Evolutionary conservation across 2,329 filamentous ascomycete genomes (phyloP), one percentile per base, ranked within the genome.

Genomic region (Tetracladium maxilliforme): DNA sequence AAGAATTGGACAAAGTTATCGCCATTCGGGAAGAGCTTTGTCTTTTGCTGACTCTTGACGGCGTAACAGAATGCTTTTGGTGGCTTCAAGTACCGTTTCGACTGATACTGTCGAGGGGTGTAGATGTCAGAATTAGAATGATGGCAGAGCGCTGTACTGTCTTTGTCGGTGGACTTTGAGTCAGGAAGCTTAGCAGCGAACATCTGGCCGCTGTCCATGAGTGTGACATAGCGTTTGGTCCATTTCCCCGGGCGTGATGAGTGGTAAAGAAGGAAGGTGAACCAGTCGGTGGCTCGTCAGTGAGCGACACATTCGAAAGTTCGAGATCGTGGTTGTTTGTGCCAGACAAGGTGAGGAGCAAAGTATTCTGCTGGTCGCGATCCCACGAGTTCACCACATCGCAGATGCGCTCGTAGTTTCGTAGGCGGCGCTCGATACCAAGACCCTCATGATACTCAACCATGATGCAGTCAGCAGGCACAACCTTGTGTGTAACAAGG

Each of bases 351-450:
- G 75, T 53, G 13, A 94, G 61, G 12, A 80, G 52, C 10, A 95
- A 58, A 7, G 65, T 61, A 40, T 92, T 90, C 37, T 84, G 75
- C 3, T 64, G 59, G 45, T 93, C 84, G 21, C 64, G 61, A 32
- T 92, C 81, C 87, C 87, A 95, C 1, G 84, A 92, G 46, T 92
- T 92, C 64, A 94, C 68, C 13, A 93, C 69, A 40, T 93, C 82
- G 31, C 82, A 70, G 16, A 95, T 66, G 33, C 70, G 71, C 52
- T 95, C 87, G 44, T 93, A 94, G 19, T 72, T 74, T 20, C 87
- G 76, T 14, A 95, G 53, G 1, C 80, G 77, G 19, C 87, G 71
- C 46, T 92, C 80, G 3, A 95, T 60, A 16, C 82, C 82, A 2
- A 90, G 63, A 22, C 72, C 64, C 12, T 61, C 55, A 45, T 84